Evolutionary conservation across 306 rosid species (phyloP).

Genomic region (Castanea crenata): DNA sequence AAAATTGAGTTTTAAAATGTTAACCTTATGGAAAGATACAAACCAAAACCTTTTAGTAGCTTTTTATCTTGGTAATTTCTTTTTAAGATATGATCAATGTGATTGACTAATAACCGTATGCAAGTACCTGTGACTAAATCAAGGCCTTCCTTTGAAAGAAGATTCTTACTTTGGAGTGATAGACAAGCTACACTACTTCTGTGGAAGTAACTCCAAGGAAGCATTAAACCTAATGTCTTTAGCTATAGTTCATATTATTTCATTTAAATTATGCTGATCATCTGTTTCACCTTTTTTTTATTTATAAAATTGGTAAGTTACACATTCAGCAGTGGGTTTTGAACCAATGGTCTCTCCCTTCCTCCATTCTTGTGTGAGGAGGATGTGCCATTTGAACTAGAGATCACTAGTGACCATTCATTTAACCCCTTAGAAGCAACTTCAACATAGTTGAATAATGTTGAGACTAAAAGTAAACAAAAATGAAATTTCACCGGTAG

Average conservation of each 20-base stretch:
- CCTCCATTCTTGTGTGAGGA: no score
- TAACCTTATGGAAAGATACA: background rate
- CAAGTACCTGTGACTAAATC: background rate
- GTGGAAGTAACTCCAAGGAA: background rate
- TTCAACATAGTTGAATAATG: background rate
- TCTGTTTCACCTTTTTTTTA: background rate
- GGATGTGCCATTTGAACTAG: no score
- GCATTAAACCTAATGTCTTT: background rate
- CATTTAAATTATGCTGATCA: background rate
- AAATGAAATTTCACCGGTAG: conserved; percentile 48
- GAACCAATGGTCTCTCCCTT: no score
- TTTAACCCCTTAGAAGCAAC: background rate
- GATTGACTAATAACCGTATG: conserved; percentile 10
- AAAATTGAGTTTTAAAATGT: background rate
- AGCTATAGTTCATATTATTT: background rate
- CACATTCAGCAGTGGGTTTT: no score
- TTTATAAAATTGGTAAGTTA: no score
- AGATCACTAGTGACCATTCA: background rate
- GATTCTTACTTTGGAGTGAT: background rate
- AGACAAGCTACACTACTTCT: background rate
- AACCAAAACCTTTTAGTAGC: background rate
- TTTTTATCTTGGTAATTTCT: background rate
- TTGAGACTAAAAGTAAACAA: background rate
- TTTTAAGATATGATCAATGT: conserved; percentile 7
- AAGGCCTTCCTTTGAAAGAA: conserved; percentile 2